Evolutionary conservation across 164 flowering plant species (phyloP), one percentile per base, ranked within the genome.

Genomic region (Berberis thunbergii): DNA sequence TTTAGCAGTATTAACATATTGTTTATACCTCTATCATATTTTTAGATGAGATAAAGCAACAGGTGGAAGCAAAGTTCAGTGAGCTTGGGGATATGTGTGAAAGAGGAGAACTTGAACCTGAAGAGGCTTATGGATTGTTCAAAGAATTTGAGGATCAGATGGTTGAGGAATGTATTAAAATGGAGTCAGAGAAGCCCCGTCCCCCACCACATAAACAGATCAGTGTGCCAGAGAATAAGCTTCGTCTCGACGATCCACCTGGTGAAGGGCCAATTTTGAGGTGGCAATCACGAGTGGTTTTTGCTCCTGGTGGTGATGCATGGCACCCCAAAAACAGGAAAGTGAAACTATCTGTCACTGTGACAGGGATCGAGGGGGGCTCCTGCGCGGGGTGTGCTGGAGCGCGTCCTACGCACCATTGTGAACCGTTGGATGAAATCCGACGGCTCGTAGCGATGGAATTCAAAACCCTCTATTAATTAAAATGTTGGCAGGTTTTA

Each of bases 301-400:
- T 94, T 73, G 76, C 80, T 75, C 96, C 96, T 56, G 99, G 99
- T 60, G 96, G 94, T 62, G 88, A 87, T 77, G 81, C 96, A 41
- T 94, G 96, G 94, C 99, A 94, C 74, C 99, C 99, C 4, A 89
- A 87, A 76, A 94, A 94, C 69, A 74, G 97, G 70, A 87, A 87
- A 75, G 99, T 91, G 57, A 94, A 94, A 73, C 67, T 94, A 74
- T 69, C 89, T 60, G 96, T 94, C 54, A 94, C 93, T 7, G 96
- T n/a, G n/a, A n/a, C n/a, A n/a, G n/a, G n/a, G n/a, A n/a, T n/a
- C n/a, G n/a, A n/a, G n/a, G n/a, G n/a, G n/a, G n/a, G n/a, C n/a
- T n/a, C n/a, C n/a, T n/a, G n/a, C n/a, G n/a, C n/a, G n/a, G n/a
- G n/a, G n/a, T n/a, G n/a, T n/a, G n/a, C n/a, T n/a, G n/a, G n/a